Conservation (phyloP, 495 filamentous ascomycete genomes). For the Penicillium desertorum region DNA sequence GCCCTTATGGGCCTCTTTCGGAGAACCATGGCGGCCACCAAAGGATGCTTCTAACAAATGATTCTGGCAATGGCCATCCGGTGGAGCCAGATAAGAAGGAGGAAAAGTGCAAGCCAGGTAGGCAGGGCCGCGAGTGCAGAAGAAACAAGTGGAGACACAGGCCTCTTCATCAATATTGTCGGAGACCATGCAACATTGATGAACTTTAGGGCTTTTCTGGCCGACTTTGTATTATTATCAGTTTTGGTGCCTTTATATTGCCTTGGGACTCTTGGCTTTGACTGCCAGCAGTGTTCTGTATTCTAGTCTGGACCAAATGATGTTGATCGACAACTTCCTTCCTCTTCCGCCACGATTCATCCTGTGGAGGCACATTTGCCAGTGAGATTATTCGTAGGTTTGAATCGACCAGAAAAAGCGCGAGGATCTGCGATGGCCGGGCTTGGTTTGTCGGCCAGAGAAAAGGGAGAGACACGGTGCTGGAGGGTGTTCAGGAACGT, state of each 20-base stretch:
- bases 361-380: too few species aligned
- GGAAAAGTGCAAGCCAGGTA: slow-evolving; percentile 6
- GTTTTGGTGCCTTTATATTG: not conserved
- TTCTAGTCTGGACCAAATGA: not conserved
- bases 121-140: slow-evolving; percentile 10
- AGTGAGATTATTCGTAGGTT: too few species aligned
- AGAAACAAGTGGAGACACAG: slow-evolving; percentile 3
- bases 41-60: not conserved
- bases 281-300: not conserved
- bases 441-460: too few species aligned
- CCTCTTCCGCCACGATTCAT: too few species aligned
- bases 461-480: too few species aligned
- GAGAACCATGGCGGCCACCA: slow-evolving; percentile 21
- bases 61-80: not conserved
- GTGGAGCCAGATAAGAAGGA: not conserved
- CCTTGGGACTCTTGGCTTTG: too few species aligned
- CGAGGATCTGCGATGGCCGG: too few species aligned
- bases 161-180: slow-evolving; percentile 5
- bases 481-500: too few species aligned
- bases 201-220: not conserved
- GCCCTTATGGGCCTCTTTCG: slow-evolving; percentile 7
- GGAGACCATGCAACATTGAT: slow-evolving; percentile 13
- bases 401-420: too few species aligned
- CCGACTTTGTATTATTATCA: not conserved
- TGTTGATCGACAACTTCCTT: too few species aligned